Conservation (phyloP, 208 protist genomes). For the Leishmania tarentolae region DNA sequence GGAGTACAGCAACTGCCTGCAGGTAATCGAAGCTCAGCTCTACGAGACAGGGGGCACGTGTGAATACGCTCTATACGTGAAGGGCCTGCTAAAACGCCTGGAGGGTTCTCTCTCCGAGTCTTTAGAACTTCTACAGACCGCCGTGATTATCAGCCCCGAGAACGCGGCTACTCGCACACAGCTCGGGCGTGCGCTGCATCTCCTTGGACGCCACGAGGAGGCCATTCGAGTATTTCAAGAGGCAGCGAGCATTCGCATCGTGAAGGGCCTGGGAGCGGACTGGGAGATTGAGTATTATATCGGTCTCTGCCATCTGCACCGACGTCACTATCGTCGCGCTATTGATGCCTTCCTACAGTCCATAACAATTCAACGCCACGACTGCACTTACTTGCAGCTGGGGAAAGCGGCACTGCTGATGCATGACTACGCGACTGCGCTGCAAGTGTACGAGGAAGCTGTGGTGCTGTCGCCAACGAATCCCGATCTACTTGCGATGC, state of each 20-base stretch:
- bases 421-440: conserved; percentile 64
- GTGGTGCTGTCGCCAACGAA: conserved; percentile 92
- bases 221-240: conserved; percentile 92
- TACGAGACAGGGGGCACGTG: conserved; percentile 76
- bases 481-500: conserved; percentile 89
- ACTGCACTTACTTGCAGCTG: conserved; percentile 92
- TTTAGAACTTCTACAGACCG: conserved; percentile 92
- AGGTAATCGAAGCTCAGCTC: conserved; percentile 90
- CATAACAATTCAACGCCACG: conserved; percentile 87
- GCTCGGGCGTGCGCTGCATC: conserved; percentile 86
- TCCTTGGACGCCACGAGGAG: conserved; percentile 92
- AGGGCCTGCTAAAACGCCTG: conserved; percentile 91
- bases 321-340: conserved; percentile 73
- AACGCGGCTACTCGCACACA: conserved; percentile 93
- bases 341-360: conserved; percentile 84
- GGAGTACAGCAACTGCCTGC: conserved; percentile 87
- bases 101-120: conserved; percentile 95
- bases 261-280: conserved; percentile 59
- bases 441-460: conserved; percentile 85
- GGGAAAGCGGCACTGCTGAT: conserved; percentile 78
- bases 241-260: conserved; percentile 54
- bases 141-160: conserved; percentile 88
- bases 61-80: conserved; percentile 93
- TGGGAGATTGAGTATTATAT: conserved; percentile 94
- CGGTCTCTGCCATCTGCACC: conserved; percentile 90